A percentile compares a stretch with the other conserved stretches of the same genome.
Evolutionary conservation across 345 rosid genomes (phyloP).

Genomic region (Citrus maxima): DNA sequence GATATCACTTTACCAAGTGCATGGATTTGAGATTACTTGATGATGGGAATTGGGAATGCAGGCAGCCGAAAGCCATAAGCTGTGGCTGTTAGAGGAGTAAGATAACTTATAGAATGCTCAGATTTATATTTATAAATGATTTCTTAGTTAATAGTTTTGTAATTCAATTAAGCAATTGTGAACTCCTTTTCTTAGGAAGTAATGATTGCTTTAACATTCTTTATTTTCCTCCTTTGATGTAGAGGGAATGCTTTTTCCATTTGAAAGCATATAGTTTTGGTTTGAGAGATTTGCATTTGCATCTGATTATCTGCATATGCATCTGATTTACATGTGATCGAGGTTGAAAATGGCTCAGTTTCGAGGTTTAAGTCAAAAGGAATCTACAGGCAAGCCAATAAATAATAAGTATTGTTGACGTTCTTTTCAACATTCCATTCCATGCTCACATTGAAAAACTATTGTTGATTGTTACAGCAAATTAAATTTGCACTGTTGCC

Average conservation of each 20-base stretch:
- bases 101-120: neutral
- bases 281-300: neutral
- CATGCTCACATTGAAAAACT: neutral
- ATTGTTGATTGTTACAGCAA: too few relatives aligned
- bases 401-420: neutral
- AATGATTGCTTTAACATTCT: neutral
- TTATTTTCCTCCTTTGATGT: neutral
- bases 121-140: neutral
- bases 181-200: neutral
- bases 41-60: neutral
- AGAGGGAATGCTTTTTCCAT: constrained; percentile 5
- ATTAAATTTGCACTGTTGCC: too few relatives aligned
- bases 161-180: neutral
- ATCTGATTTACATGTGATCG: too few relatives aligned
- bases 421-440: neutral
- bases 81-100: neutral
- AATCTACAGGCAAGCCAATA: neutral
- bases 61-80: neutral
- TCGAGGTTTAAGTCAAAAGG: neutral
- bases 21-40: neutral
- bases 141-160: neutral
- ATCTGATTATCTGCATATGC: neutral
- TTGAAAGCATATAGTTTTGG: neutral
- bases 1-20: neutral
- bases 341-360: neutral